Evolutionary conservation across 441 rosid species (phyloP).

Genomic region (Cnidoscolus chayamansa): DNA sequence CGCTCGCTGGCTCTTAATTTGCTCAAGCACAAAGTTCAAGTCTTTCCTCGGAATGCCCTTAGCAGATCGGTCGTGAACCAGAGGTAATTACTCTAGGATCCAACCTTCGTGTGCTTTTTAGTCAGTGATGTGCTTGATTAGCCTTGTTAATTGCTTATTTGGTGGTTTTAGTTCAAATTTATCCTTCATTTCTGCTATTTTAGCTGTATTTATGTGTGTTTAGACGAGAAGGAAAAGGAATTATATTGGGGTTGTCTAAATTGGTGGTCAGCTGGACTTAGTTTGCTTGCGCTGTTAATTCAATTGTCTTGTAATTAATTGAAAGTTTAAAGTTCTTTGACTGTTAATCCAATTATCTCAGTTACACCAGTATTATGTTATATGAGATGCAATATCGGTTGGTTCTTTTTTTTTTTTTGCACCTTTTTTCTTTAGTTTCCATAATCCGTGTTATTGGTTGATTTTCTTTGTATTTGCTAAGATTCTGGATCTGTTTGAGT

Average conservation of each 20-base stretch:
- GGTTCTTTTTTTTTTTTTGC: no score
- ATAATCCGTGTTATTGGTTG: not conserved
- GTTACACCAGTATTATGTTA: no score
- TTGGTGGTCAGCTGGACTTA: no score
- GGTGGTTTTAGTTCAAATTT: not conserved
- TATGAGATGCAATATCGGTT: not conserved
- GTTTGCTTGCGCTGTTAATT: no score
- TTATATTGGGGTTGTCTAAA: no score
- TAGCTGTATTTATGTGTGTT: no score
- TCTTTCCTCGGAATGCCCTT: conserved; percentile 22
- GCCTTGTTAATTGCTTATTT: not conserved
- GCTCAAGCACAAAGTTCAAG: conserved; percentile 13
- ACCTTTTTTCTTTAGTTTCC: not conserved
- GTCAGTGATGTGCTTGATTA: not conserved
- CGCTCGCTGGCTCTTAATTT: conserved; percentile 30
- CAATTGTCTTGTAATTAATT: no score
- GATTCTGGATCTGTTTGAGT: not conserved
- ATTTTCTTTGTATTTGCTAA: not conserved
- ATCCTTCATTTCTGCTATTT: not conserved
- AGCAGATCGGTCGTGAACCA: conserved; percentile 19
- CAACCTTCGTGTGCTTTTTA: no score
- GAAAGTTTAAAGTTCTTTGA: no score
- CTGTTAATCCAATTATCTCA: no score
- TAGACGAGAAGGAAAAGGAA: no score
- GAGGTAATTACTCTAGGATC: conserved; percentile 20